A percentile compares a stretch with the other conserved stretches of the same genome.
Conservation (phyloP, 768 basidiomycete species). For the Cystobasidium onofrii region DNA sequence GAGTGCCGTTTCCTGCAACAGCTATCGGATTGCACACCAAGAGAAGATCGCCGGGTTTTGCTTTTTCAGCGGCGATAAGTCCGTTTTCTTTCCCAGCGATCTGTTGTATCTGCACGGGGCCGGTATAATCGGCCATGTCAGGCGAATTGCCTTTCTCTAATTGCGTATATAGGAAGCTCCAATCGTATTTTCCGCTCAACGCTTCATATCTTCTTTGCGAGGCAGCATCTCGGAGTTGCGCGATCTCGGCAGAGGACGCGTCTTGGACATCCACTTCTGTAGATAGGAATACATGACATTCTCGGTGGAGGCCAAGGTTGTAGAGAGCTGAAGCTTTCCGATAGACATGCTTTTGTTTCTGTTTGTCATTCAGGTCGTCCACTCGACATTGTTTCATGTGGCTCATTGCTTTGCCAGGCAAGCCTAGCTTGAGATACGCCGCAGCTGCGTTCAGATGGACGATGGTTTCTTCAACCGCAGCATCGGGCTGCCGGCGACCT, state of each 20-base stretch:
- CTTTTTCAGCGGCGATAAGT: background rate
- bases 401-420: background rate
- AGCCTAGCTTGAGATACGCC: background rate
- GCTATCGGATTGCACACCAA: conserved; percentile 6
- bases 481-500: background rate
- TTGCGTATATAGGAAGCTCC: background rate
- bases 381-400: background rate
- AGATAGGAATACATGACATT: background rate
- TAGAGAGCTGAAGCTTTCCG: background rate
- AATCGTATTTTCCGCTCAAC: background rate
- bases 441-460: conserved; percentile 10
- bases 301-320: background rate
- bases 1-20: background rate
- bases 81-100: conserved; percentile 1
- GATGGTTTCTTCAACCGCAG: background rate
- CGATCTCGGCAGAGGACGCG: background rate
- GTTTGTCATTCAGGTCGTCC: background rate
- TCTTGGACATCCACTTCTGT: background rate
- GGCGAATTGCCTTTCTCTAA: background rate
- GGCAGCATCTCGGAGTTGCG: background rate
- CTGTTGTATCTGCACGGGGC: background rate
- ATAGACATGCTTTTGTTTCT: background rate
- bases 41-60: conserved; percentile 9
- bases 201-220: background rate
- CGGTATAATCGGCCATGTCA: background rate